Conservation (phyloP, 352 stramenopile species). For the Globisporangium carolinianum region DNA sequence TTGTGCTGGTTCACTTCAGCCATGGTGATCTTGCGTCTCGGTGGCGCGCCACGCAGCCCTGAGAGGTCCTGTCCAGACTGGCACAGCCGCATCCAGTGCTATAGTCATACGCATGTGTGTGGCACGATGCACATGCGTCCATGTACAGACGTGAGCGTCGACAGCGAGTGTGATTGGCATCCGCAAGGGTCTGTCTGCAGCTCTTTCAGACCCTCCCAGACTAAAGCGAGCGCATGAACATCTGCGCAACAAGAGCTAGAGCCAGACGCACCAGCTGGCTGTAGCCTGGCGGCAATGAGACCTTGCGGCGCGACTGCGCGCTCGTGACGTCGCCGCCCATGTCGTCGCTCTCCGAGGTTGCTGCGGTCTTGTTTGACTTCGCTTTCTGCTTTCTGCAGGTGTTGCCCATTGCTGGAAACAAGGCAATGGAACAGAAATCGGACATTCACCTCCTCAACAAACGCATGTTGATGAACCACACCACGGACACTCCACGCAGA, state of each 20-base stretch:
- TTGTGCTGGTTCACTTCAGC: slow-evolving; percentile 87
- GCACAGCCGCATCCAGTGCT: slow-evolving; percentile 92
- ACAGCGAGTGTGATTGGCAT: too few species aligned
- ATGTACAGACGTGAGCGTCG: too few species aligned
- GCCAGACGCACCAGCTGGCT: slow-evolving; percentile 67
- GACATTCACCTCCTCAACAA: too few species aligned
- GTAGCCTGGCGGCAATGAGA: slow-evolving; percentile 85
- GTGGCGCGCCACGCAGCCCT: slow-evolving; percentile 51
- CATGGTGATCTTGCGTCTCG: slow-evolving; percentile 58
- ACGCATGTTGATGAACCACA: too few species aligned
- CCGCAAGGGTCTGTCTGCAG: too few species aligned
- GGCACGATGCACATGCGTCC: background rate
- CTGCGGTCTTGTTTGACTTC: background rate
- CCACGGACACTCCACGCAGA: too few species aligned
- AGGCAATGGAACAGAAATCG: background rate
- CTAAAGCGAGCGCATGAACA: too few species aligned
- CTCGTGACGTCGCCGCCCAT: slow-evolving; percentile 58
- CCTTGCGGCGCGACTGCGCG: slow-evolving; percentile 65
- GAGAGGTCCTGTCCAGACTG: slow-evolving; percentile 82
- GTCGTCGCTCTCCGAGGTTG: background rate
- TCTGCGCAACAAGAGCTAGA: too few species aligned
- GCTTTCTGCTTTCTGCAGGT: background rate
- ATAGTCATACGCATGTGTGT: background rate
- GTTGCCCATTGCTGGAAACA: slow-evolving; percentile 4
- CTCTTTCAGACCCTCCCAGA: too few species aligned